These are phyloP conservation scores for Lindgomyces ingoldianus DNA, from an alignment of 495 filamentous ascomycete genomes.

Conservation along the genomic window DNA sequence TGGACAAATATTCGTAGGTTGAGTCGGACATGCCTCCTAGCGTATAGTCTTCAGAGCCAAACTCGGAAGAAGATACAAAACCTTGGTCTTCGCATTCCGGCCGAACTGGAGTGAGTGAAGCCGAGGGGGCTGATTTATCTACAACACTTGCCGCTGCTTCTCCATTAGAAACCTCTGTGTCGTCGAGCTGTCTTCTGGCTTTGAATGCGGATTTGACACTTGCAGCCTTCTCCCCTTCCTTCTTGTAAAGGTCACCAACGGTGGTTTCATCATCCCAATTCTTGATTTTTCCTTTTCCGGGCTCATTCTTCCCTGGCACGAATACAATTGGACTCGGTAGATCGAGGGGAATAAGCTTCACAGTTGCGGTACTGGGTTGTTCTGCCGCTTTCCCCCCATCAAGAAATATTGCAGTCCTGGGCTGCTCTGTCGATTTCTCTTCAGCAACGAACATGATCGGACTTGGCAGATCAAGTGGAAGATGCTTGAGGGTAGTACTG, in stretches of 20 bases:
- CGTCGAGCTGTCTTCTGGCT: slow-evolving; percentile 29
- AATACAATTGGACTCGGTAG: neutral
- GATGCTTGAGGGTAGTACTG: slow-evolving; percentile 5
- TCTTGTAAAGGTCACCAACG: neutral
- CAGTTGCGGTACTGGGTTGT: neutral
- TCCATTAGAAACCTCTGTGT: neutral
- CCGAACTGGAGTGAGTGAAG: slow-evolving; percentile 3
- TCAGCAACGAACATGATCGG: slow-evolving; percentile 4
- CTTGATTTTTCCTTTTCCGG: slow-evolving; percentile 16
- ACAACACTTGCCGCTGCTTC: neutral
- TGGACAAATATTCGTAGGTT: slow-evolving; percentile 93
- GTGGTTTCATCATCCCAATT: slow-evolving; percentile 6
- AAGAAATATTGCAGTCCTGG: neutral
- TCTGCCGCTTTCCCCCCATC: too few relatives aligned
- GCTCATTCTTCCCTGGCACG: neutral
- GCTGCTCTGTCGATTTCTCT: neutral
- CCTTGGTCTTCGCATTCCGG: slow-evolving; percentile 44
- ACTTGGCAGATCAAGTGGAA: slow-evolving; percentile 17
- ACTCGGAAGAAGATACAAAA: slow-evolving; percentile 32
- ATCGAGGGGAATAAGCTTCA: neutral
- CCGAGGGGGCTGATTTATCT: neutral
- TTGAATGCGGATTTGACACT: neutral
- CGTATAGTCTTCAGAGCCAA: slow-evolving; percentile 56
- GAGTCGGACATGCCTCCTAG: slow-evolving; percentile 88
- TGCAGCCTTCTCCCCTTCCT: neutral